A percentile compares a stretch with the other conserved stretches of the same genome.
These are phyloP conservation scores for Papiliotrema terrestris DNA, from an alignment of 1,284 basidiomycete genomes.

Conservation along the genomic window DNA sequence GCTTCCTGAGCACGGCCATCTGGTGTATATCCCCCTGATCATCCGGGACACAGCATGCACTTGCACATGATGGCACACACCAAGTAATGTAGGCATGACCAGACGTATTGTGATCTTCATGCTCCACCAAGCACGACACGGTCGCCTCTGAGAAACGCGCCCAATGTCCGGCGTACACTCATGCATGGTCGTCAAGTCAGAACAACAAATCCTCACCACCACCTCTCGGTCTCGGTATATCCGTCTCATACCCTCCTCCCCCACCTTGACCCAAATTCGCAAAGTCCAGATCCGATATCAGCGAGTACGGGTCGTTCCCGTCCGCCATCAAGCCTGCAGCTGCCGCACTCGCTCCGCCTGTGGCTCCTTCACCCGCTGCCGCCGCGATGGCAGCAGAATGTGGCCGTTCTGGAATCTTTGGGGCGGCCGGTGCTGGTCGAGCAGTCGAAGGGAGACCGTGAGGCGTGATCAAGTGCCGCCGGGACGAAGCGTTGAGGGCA, in stretches of 20 bases:
- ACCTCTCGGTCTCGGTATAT: slow-evolving; percentile 4
- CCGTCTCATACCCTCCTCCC: slow-evolving; percentile 8
- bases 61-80: too few species aligned
- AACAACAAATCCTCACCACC: slow-evolving; percentile 9
- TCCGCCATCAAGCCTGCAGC: not conserved
- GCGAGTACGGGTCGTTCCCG: slow-evolving; percentile 42
- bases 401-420: slow-evolving; percentile 14
- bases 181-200: not conserved
- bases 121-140: too few species aligned
- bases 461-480: slow-evolving; percentile 42
- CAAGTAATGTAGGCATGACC: too few species aligned
- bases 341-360: not conserved
- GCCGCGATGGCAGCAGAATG: slow-evolving; percentile 1
- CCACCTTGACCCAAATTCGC: slow-evolving; percentile 9
- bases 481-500: slow-evolving; percentile 46
- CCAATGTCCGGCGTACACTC: too few species aligned
- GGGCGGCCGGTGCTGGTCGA: slow-evolving; percentile 7
- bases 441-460: slow-evolving; percentile 1
- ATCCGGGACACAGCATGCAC: too few species aligned
- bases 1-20: too few species aligned
- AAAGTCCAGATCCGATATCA: slow-evolving; percentile 45
- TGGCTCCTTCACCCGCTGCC: not conserved
- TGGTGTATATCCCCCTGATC: too few species aligned
- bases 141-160: too few species aligned
- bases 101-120: too few species aligned